Base-by-base conservation (phyloP, 2,329 filamentous ascomycete genomes). In the Colletotrichum sp. region DNA sequence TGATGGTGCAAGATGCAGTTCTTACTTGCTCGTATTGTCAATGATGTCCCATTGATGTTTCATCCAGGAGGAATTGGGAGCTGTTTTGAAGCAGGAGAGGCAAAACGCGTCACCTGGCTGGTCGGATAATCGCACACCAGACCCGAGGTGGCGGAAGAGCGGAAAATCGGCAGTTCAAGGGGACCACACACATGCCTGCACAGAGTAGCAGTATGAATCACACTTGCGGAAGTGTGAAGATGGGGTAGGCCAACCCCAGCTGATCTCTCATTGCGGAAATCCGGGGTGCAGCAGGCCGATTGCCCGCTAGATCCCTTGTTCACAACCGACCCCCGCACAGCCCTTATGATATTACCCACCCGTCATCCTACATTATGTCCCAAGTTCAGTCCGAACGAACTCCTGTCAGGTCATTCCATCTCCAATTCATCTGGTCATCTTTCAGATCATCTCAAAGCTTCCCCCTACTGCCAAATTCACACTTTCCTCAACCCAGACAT, bases 191-290 rank as follows among this genome's bases (percentile, higher is more conserved):
- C 21, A 64, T n/a, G 34, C 62, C 62, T 44, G 62, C 18, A 63
- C 21, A 64, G 34, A 39, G 62, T 64, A 64, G 34, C 32, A 64
- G 62, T 44, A 24, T 64, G 62, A 44, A 39, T 39, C 34, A 64
- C 32, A 64, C 34, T 24, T 64, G 13, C 21, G 62, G 26, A 34
- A 36, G 15, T 30, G 21, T 68, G 65, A 68, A n/a, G 49, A 68
- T 7, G 12, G 9, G 26, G 39, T n/a, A 15, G 30, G 24, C 49
- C 16, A 67, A 24, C 62, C 63, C 62, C 71, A 52, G 18, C 68
- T 36, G 59, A 76, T 76, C 77, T 68, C 71, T 68, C 69, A 62
- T 68, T 71, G 59, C 75, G 78, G 78, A 71, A 72, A 66, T 57
- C 64, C 74, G 65, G 74, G 73, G 74, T 32, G 26, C 52, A 44